These are phyloP conservation scores for Ustilago loliicola DNA, from an alignment of 1,284 basidiomycete species.

Conservation along the genomic window DNA sequence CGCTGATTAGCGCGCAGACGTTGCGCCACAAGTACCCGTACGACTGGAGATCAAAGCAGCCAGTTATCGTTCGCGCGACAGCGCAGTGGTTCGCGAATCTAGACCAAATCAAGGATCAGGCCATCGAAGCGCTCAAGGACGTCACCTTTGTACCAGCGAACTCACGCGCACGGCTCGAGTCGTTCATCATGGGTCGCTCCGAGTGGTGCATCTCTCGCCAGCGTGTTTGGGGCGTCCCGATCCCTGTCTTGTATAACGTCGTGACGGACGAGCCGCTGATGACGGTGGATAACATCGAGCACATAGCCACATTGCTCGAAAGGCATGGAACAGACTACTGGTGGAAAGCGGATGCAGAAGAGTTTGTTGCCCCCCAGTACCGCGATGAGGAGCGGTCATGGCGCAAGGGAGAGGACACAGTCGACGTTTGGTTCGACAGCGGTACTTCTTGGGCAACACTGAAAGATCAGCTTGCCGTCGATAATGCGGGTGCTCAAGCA, in stretches of 20 bases:
- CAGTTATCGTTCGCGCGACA: conserved; percentile 94
- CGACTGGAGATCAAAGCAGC: conserved; percentile 95
- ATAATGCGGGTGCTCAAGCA: conserved; percentile 1
- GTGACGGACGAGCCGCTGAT: conserved; percentile 78
- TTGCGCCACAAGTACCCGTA: conserved; percentile 93
- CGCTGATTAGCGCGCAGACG: conserved; percentile 77
- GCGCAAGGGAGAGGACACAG: conserved; percentile 83
- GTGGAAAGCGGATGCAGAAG: conserved; percentile 88
- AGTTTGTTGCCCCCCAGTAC: conserved; percentile 75
- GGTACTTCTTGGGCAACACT: conserved; percentile 94
- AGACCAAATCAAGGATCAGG: conserved; percentile 82
- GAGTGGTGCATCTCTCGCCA: conserved; percentile 99
- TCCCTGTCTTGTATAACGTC: conserved; percentile 85
- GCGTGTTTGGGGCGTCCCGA: conserved; percentile 97
- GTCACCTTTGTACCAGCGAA: conserved; percentile 82
- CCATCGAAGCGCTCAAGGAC: conserved; percentile 79
- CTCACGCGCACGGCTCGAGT: conserved; percentile 77
- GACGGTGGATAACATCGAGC: conserved; percentile 78
- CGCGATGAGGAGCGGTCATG: conserved; percentile 37
- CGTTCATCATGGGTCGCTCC: conserved; percentile 86
- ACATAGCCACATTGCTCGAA: conserved; percentile 83
- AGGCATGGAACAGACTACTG: conserved; percentile 83
- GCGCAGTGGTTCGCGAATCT: conserved; percentile 98
- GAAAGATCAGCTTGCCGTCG: conserved; percentile 65
- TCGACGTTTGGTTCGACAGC: conserved; percentile 99